phyloP scores from a whole-genome alignment of 2,329 filamentous ascomycete species.

The Fusarium clavum region DNA sequence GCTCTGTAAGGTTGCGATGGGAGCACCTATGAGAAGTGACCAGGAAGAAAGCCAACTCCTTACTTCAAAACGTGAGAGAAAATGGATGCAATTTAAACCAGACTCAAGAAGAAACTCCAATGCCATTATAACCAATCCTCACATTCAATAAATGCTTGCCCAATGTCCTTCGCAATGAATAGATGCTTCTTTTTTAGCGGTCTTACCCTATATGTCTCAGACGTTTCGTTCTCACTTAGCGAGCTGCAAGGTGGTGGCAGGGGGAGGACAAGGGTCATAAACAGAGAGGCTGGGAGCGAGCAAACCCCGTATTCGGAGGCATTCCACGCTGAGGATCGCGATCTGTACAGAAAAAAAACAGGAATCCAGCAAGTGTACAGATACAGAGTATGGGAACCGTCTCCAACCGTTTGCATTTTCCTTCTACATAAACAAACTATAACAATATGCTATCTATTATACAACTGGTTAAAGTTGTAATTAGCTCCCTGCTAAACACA shows the following conservation, averaged over 20 bases:
- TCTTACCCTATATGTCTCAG: not conserved
- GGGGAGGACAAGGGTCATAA: not conserved
- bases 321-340: not conserved
- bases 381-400: too few species aligned
- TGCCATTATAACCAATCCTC: not conserved
- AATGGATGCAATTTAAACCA: not conserved
- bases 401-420: too few species aligned
- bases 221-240: not conserved
- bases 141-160: not conserved
- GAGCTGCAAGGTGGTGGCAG: not conserved
- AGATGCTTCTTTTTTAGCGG: not conserved
- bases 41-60: too few species aligned
- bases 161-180: not conserved
- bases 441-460: too few species aligned
- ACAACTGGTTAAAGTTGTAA: too few species aligned
- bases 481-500: too few species aligned
- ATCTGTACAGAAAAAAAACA: not conserved
- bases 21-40: not conserved
- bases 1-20: accelerated
- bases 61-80: too few species aligned
- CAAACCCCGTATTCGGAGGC: not conserved
- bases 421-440: too few species aligned
- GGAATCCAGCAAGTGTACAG: too few species aligned
- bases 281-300: not conserved
- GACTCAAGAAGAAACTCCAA: not conserved